Evolutionary conservation across 441 rosid species (phyloP).

Genomic region (Populus tomentosa): DNA sequence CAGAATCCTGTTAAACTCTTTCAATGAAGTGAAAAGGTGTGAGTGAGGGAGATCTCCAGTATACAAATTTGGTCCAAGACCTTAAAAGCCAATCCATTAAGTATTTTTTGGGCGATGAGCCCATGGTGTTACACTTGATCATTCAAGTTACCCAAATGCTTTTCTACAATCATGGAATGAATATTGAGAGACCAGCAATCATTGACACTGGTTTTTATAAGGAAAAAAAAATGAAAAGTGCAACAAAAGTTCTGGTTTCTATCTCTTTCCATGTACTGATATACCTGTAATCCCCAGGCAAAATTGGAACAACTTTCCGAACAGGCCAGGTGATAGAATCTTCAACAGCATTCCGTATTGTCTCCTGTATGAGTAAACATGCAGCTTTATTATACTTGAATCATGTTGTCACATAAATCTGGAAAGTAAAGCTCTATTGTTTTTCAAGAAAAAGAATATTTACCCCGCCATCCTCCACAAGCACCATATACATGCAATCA

Average conservation of each 20-base stretch:
- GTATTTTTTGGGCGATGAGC: not conserved
- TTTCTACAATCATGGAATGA: not conserved
- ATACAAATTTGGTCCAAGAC: too few relatives aligned
- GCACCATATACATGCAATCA: not conserved
- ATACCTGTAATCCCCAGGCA: constrained; percentile 97
- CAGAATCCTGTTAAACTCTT: not conserved
- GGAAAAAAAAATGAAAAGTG: not conserved
- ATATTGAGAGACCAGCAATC: not conserved
- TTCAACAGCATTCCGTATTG: constrained; percentile 81
- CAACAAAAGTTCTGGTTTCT: not conserved
- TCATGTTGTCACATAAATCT: not conserved
- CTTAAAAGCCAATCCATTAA: too few relatives aligned
- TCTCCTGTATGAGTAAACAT: constrained; percentile 47
- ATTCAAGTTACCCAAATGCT: not conserved
- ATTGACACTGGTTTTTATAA: not conserved
- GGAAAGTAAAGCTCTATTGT: not conserved
- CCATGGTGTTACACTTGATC: not conserved
- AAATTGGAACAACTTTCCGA: constrained; percentile 72
- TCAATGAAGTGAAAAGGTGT: not conserved
- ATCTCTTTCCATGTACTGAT: not conserved
- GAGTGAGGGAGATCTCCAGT: not conserved
- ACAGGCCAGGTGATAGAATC: constrained; percentile 95
- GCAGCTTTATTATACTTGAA: not conserved
- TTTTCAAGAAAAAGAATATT: not conserved
- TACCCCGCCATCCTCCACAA: not conserved